Conservation (phyloP, 305 asterid species). For the Solanum aculeatissimum region DNA sequence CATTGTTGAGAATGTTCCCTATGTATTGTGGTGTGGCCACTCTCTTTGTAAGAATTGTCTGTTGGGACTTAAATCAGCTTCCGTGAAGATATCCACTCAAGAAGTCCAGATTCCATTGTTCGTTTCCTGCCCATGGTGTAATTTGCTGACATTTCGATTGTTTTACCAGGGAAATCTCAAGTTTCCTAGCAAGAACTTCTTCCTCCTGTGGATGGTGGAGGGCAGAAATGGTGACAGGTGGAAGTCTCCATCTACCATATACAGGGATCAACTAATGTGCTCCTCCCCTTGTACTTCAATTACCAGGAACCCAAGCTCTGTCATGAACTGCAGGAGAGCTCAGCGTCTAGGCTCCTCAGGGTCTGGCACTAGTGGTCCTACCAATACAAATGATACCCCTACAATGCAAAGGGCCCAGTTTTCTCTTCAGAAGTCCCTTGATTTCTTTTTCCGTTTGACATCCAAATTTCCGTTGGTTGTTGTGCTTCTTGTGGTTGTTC, state of each 20-base stretch:
- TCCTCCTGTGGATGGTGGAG: constrained; percentile 92
- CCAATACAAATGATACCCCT: constrained; percentile 6
- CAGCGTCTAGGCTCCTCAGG: constrained; percentile 23
- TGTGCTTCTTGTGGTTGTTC: constrained; percentile 44
- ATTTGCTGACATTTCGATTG: constrained; percentile 59
- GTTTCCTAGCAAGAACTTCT: constrained; percentile 75
- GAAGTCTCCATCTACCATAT: constrained; percentile 25
- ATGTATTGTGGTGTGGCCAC: constrained; percentile 94
- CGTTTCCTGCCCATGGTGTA: constrained; percentile 89
- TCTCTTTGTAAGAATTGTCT: constrained; percentile 80
- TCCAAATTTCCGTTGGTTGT: constrained; percentile 64
- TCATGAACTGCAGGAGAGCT: constrained; percentile 25
- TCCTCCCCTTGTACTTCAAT: constrained; percentile 30
- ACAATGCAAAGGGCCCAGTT: constrained; percentile 37
- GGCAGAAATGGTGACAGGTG: constrained; percentile 70
- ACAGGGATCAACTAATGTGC: constrained; percentile 39
- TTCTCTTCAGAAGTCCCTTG: constrained; percentile 65
- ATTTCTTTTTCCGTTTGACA: constrained; percentile 48
- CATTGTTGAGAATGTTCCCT: constrained; percentile 88
- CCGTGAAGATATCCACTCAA: constrained; percentile 52
- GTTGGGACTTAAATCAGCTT: constrained; percentile 55
- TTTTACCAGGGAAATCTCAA: constrained; percentile 54
- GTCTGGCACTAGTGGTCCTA: constrained; percentile 9
- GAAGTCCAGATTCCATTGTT: constrained; percentile 65
- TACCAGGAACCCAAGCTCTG: constrained; percentile 12